These are phyloP conservation scores for Aspergillus caelatus DNA, from an alignment of 2,329 filamentous ascomycete species.

Conservation along the genomic window DNA sequence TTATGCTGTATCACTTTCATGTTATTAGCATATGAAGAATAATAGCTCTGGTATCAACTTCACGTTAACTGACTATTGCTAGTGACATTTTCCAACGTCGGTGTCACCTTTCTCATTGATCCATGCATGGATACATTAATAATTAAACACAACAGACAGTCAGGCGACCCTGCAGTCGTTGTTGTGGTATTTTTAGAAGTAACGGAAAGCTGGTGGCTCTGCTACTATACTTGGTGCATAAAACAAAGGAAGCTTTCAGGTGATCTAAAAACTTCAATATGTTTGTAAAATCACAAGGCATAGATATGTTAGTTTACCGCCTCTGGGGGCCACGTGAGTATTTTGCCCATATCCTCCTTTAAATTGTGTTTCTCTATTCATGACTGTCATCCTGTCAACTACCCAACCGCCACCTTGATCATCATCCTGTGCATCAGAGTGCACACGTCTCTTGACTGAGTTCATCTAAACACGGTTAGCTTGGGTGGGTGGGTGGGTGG, in stretches of 20 bases:
- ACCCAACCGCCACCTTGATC: background rate
- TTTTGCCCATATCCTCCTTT: background rate
- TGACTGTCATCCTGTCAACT: background rate
- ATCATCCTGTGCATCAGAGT: background rate
- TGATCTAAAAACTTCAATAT: background rate
- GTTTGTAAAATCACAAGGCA: background rate
- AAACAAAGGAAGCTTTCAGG: background rate
- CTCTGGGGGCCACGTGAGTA: background rate
- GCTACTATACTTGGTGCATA: background rate
- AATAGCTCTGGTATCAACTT: too few relatives aligned
- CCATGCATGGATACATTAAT: background rate
- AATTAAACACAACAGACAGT: background rate
- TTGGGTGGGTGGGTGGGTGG: background rate
- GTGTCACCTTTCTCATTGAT: too few relatives aligned
- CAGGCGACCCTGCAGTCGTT: background rate
- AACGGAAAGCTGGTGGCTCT: background rate
- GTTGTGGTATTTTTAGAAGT: background rate
- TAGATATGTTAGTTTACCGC: background rate
- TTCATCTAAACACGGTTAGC: background rate
- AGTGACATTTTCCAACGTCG: too few relatives aligned
- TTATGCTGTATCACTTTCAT: background rate
- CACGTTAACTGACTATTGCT: too few relatives aligned
- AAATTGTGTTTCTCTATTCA: background rate
- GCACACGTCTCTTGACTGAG: background rate
- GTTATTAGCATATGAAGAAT: background rate